phyloP scores from a whole-genome alignment of 2,329 filamentous ascomycete species.

The Trichophyton schoenleinii region DNA sequence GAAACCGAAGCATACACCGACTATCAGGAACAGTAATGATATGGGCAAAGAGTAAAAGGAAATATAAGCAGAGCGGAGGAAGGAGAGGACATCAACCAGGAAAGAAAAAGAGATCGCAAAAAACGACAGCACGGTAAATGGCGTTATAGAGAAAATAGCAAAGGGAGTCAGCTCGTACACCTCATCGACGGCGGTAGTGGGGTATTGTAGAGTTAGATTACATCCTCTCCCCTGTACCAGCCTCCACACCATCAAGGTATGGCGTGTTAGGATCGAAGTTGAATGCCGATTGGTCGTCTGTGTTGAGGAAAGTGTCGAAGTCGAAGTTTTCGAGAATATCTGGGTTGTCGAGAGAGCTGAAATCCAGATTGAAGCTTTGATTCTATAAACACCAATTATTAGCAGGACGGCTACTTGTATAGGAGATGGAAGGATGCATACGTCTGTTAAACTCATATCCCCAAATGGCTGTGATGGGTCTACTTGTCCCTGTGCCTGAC shows the following conservation, averaged over 20 bases:
- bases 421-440: neutral
- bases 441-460: slow-evolving; percentile 5
- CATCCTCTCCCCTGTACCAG: slow-evolving; percentile 27
- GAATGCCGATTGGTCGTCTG: slow-evolving; percentile 35
- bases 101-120: slow-evolving; percentile 2
- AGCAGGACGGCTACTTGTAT: neutral
- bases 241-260: slow-evolving; percentile 33
- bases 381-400: slow-evolving; percentile 15
- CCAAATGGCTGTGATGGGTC: slow-evolving; percentile 15
- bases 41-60: slow-evolving; percentile 5
- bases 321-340: slow-evolving; percentile 46
- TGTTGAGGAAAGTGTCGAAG: slow-evolving; percentile 55
- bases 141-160: slow-evolving; percentile 5
- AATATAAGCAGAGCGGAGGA: slow-evolving; percentile 11
- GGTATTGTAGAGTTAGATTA: slow-evolving; percentile 15
- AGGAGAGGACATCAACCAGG: slow-evolving; percentile 6
- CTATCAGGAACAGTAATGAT: neutral
- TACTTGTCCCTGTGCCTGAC: slow-evolving; percentile 16
- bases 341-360: slow-evolving; percentile 34
- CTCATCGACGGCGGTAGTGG: neutral
- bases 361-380: slow-evolving; percentile 30
- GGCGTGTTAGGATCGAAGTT: slow-evolving; percentile 31
- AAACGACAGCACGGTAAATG: slow-evolving; percentile 6
- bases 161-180: slow-evolving; percentile 1
- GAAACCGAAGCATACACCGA: slow-evolving; percentile 7